Conservation (phyloP, 2,329 filamentous ascomycete species). For the Ceratocystis destructans region DNA sequence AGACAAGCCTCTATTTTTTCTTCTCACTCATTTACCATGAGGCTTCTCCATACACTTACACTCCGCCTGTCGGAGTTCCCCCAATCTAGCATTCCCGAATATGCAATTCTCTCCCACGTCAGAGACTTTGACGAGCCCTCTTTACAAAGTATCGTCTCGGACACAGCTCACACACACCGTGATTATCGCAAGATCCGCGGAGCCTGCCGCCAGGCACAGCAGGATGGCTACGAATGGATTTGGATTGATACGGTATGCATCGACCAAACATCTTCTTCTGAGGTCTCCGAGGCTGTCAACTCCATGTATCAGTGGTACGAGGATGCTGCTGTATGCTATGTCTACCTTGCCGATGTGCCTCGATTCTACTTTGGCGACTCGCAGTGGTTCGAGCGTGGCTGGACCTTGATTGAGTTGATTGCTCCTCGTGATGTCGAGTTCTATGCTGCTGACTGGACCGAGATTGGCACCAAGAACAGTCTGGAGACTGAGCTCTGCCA, state of each 20-base stretch:
- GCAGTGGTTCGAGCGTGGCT: slow-evolving; percentile 23
- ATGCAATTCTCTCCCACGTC: slow-evolving; percentile 27
- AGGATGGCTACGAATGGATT: slow-evolving; percentile 22
- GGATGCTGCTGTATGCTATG: slow-evolving; percentile 23
- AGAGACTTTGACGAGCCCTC: slow-evolving; percentile 25
- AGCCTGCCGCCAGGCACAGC: slow-evolving; percentile 20
- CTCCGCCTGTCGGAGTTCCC: slow-evolving; percentile 15
- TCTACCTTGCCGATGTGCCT: slow-evolving; percentile 22
- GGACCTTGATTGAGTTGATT: slow-evolving; percentile 26
- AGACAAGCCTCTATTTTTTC: not conserved
- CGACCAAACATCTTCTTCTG: slow-evolving; percentile 23
- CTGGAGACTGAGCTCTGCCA: slow-evolving; percentile 19
- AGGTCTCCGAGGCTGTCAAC: slow-evolving; percentile 24
- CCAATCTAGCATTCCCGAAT: slow-evolving; percentile 20
- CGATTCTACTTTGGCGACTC: slow-evolving; percentile 20
- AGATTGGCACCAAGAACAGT: slow-evolving; percentile 23
- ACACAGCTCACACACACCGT: slow-evolving; percentile 5
- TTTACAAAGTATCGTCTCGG: slow-evolving; percentile 21
- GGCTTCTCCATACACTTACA: slow-evolving; percentile 15
- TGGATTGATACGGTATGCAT: slow-evolving; percentile 26
- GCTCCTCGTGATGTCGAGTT: slow-evolving; percentile 24
- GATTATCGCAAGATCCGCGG: slow-evolving; percentile 21
- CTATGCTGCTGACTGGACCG: slow-evolving; percentile 23
- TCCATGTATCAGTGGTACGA: slow-evolving; percentile 24
- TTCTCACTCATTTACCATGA: slow-evolving; percentile 10